phyloP scores from a whole-genome alignment of 306 rosid genomes.

The Argentina anserina region DNA sequence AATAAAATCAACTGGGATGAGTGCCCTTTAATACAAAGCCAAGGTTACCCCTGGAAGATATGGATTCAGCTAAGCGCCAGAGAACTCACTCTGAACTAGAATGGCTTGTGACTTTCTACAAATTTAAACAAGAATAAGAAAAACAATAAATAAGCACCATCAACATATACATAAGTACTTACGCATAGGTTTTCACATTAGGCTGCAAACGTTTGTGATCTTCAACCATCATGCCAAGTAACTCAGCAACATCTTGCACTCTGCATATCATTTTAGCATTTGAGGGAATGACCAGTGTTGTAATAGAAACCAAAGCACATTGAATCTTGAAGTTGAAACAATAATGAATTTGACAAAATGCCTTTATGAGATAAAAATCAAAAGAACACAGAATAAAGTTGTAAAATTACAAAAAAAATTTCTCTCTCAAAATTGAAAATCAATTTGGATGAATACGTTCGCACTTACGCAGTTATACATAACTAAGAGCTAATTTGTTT shows the following conservation, averaged over 20 bases:
- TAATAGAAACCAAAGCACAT: neutral
- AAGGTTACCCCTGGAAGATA: neutral
- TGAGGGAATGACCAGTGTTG: slow-evolving; percentile 16
- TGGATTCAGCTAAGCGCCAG: neutral
- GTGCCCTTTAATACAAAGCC: neutral
- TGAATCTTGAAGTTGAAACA: neutral
- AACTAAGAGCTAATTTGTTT: too few species aligned
- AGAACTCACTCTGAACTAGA: neutral
- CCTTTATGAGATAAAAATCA: neutral
- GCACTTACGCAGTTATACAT: too few species aligned
- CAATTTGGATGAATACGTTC: too few species aligned
- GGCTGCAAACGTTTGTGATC: slow-evolving; percentile 88
- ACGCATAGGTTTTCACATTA: slow-evolving; percentile 84
- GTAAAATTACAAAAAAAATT: neutral
- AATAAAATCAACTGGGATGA: neutral
- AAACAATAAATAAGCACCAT: neutral
- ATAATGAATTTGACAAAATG: neutral
- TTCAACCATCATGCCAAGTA: slow-evolving; percentile 97
- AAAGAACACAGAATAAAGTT: neutral
- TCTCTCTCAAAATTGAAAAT: neutral
- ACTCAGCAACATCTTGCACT: slow-evolving; percentile 97
- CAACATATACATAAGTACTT: slow-evolving; percentile 27
- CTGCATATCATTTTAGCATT: slow-evolving; percentile 36
- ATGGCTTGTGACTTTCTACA: neutral
- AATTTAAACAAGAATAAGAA: neutral